Evolutionary conservation across 768 basidiomycete genomes (phyloP), one percentile per base, ranked within the genome.

Genomic region (Neoboletus magnificus): DNA sequence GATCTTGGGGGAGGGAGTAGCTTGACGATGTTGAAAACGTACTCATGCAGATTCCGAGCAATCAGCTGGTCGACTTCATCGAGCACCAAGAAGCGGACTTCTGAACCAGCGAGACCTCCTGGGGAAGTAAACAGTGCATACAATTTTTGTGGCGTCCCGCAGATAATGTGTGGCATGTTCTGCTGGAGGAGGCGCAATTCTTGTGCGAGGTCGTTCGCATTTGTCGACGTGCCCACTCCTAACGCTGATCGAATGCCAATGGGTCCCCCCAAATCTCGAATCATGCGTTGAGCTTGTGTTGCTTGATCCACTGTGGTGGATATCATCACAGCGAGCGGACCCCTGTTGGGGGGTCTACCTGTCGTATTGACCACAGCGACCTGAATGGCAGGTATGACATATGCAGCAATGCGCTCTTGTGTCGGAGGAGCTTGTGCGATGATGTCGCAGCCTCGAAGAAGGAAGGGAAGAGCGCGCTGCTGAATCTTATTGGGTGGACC

Each of bases 401-500:
- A 99, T 55, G 95, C 93, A 23, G 96, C 95, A 64, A 99, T 99
- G 44, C 97, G 83, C 71, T 99, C 97, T 70, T 98, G 96, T 0
- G 97, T 98, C 1, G 97, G 95, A 45, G 97, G 97, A 11, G 96
- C 97, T 73, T 99, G 97, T 10, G 96, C 95, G 65, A 99, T 98
- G 66, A 98, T 98, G 65, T 99, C 97, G 36, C 93, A 84, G 9
- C 93, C 95, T 49, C 89, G 84, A 33, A 98, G 79, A 56, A 99
- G 83, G 76, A 98, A 98, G 8, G 97, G 97, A 48, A 99, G 77
- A 43, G 97, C 95, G 46, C 96, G 84, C 67, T 96, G 93, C 73
- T 98, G 97, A 61, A 99, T 97, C 78, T 99, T 99, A 73, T 98
- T 98, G 7, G 97, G 97, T 2, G 97, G 97, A 1, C 96, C 95